A percentile compares a stretch with the other conserved stretches of the same genome.
Conservation (phyloP, 768 basidiomycete species). For the Macrolepiota albuminosa region DNA sequence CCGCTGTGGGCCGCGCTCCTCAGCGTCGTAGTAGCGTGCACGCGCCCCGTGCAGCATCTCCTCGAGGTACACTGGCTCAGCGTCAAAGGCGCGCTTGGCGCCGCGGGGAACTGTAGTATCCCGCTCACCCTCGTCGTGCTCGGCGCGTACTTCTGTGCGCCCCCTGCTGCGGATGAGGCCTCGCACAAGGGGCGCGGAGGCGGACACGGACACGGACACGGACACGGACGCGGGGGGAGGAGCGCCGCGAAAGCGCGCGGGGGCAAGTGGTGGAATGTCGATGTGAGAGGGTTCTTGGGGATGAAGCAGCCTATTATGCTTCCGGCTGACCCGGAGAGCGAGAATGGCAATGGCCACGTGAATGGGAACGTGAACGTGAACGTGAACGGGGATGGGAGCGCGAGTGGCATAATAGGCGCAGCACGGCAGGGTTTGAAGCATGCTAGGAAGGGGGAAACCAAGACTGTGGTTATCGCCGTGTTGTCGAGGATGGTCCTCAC, state of each 20-base stretch:
- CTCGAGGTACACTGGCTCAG: conserved; percentile 62
- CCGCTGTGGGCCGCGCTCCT: conserved; percentile 78
- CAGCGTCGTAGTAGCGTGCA: conserved; percentile 73
- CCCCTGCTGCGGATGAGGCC: conserved; percentile 15
- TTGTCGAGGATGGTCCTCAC: conserved; percentile 83
- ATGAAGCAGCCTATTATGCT: conserved; percentile 19
- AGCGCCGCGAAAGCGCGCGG: too few relatives aligned
- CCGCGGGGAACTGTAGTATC: conserved; percentile 74
- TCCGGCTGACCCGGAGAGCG: not conserved
- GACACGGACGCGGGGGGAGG: too few relatives aligned
- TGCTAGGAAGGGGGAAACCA: conserved; percentile 44
- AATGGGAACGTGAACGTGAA: too few relatives aligned
- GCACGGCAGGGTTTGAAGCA: not conserved
- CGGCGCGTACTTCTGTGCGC: conserved; percentile 82
- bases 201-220: not conserved
- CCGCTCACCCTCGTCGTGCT: conserved; percentile 89
- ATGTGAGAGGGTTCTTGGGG: conserved; percentile 39
- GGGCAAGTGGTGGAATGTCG: conserved; percentile 15
- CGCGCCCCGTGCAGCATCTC: conserved; percentile 67
- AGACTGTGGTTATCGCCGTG: conserved; percentile 82
- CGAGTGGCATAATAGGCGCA: not conserved
- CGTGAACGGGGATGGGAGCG: too few relatives aligned
- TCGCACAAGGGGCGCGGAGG: conserved; percentile 2
- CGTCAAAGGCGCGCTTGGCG: conserved; percentile 60
- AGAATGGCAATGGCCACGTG: conserved; percentile 10